Base-by-base conservation (phyloP, 768 basidiomycete genomes). In the Suillus plorans region DNA sequence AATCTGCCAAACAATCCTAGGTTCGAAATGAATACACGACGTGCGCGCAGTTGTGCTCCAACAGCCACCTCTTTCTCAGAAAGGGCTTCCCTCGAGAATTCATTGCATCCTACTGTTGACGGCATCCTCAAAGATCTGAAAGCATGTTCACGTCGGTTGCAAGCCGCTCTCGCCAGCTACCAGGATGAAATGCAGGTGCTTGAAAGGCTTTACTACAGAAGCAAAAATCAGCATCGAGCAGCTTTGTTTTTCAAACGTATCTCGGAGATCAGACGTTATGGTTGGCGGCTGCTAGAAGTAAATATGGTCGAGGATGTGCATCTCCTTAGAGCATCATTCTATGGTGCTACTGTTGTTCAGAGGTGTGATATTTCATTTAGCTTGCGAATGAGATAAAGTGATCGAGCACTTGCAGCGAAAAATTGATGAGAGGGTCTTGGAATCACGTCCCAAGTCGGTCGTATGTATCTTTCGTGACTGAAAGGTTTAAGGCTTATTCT, bases 131-230 rank as follows among this genome's bases (percentile, higher is more conserved):
- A 91, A 70, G 79, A 81, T 60, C 79, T 91, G 56, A 91, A 86
- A 71, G 34, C 74, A 56, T 78, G 77, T 67, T 79, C 83, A n/a
- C 85, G 88, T 39, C 80, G 81, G 36, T 80, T 90, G 20, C 83
- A 82, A 56, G 71, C 79, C 47, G 76, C 78, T 13, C 69, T 85
- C n/a, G 68, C 63, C 57, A 55, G 53, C 31, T 67, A 72, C 66
- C 64, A 59, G 3, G 80, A 84, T 34, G 90, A 92, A 69, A 72
- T 85, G 6, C 82, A 83, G 60, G 74, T 90, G 22, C 78, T 93
- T 42, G 85, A 88, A 68, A 81, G 89, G 65, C 72, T 93, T 2
- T 88, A 88, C 72, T 93, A 94, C 77, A 91, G 91, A 69, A 86
- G 86, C 67, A 91, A 89, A 71, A 94, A 92, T 68, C 92, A 94